Conservation (phyloP, 805 yeast species). For the Starmerella riodocensis region DNA sequence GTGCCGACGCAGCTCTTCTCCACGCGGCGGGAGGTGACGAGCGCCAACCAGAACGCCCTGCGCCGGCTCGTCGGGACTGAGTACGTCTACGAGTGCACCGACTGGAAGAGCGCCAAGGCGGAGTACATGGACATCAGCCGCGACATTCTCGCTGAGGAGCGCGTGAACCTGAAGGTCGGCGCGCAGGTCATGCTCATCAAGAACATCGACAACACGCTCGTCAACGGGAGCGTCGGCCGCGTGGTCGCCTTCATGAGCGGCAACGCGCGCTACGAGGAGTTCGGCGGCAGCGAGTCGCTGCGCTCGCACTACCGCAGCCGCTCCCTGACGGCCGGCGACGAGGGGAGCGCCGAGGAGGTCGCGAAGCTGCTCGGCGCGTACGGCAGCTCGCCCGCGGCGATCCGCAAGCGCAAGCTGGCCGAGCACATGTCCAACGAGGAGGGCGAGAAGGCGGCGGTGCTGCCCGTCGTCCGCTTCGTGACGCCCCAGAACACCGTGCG, state of each 20-base stretch:
- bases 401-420: constrained; percentile 11
- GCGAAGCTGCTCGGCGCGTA: constrained; percentile 5
- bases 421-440: constrained; percentile 5
- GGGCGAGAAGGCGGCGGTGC: constrained; percentile 16
- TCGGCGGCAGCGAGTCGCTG: neutral
- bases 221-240: constrained; percentile 83
- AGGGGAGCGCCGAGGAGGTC: neutral
- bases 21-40: constrained; percentile 71
- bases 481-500: constrained; percentile 59
- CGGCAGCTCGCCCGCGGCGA: constrained; percentile 1
- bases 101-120: constrained; percentile 22
- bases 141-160: constrained; percentile 53
- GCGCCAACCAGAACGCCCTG: constrained; percentile 50
- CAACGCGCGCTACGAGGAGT: neutral
- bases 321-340: neutral
- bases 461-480: constrained; percentile 69
- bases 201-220: constrained; percentile 61
- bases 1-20: constrained; percentile 83
- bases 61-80: constrained; percentile 36
- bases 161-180: constrained; percentile 54
- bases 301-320: constrained; percentile 1
- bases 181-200: constrained; percentile 93
- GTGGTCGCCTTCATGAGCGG: constrained; percentile 40
- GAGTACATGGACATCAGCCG: constrained; percentile 30
- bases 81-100: constrained; percentile 35